A percentile compares a stretch with the other conserved stretches of the same genome.
Conservation (phyloP, 305 asterid genomes). For the Solanum aculeatissimum region DNA sequence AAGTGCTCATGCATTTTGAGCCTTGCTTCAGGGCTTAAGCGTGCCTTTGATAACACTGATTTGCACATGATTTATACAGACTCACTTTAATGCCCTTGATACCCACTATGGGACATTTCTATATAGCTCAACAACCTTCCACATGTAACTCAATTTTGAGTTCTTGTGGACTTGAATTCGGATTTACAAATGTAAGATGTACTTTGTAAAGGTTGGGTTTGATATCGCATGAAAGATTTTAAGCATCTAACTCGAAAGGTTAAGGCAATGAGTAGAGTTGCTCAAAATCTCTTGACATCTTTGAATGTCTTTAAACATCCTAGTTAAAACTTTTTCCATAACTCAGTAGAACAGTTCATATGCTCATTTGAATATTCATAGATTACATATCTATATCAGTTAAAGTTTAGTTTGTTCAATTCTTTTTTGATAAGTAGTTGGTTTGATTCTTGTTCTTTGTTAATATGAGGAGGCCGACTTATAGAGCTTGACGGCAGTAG, state of each 20-base stretch:
- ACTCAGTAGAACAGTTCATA: neutral
- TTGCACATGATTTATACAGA: neutral
- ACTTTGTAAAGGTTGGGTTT: neutral
- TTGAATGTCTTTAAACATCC: neutral
- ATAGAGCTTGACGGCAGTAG: neutral
- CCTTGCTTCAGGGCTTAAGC: too few species aligned
- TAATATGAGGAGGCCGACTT: neutral
- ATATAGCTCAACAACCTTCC: neutral
- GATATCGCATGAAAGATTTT: neutral
- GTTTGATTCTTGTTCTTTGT: neutral
- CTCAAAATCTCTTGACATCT: neutral
- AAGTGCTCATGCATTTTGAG: too few species aligned
- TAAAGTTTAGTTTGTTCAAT: neutral
- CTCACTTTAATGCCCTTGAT: neutral
- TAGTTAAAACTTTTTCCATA: neutral
- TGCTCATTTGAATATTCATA: neutral
- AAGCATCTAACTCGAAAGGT: neutral
- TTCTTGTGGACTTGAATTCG: neutral
- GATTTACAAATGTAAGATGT: neutral
- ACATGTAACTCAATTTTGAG: neutral
- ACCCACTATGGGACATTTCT: neutral
- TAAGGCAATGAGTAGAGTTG: neutral
- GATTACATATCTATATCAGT: neutral
- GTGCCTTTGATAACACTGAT: too few species aligned
- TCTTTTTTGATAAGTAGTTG: neutral